Evolutionary conservation across 2,329 filamentous ascomycete genomes (phyloP).

Genomic region (Chalara sp.): DNA sequence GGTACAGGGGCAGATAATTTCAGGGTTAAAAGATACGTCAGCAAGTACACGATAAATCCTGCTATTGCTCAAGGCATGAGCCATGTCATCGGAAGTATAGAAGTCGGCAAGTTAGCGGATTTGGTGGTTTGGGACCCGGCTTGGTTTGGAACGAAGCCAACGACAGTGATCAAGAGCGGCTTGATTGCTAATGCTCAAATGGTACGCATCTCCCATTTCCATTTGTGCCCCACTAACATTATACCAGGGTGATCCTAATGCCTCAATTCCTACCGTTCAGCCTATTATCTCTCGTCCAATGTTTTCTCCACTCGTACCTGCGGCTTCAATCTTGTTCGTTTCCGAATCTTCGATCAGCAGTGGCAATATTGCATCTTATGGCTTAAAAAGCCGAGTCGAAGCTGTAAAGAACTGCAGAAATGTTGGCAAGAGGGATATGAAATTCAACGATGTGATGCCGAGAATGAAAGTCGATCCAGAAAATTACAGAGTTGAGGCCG

Average conservation of each 20-base stretch:
- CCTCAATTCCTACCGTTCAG: constrained; percentile 81
- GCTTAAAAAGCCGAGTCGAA: constrained; percentile 72
- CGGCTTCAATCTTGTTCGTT: constrained; percentile 75
- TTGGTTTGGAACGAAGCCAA: constrained; percentile 83
- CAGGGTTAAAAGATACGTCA: constrained; percentile 84
- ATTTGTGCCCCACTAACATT: not conserved
- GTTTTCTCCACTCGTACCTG: constrained; percentile 71
- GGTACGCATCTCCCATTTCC: constrained; percentile 41
- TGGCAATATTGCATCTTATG: constrained; percentile 65
- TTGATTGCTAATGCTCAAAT: constrained; percentile 79
- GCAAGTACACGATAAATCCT: constrained; percentile 95
- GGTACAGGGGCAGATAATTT: constrained; percentile 81
- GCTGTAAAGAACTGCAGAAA: constrained; percentile 69
- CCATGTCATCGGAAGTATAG: constrained; percentile 79
- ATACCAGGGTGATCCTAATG: constrained; percentile 69
- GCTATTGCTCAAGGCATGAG: constrained; percentile 85
- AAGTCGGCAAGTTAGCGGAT: constrained; percentile 86
- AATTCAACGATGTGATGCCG: constrained; percentile 76
- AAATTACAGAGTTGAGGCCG: constrained; percentile 80
- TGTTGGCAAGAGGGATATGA: constrained; percentile 82
- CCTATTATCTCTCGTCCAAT: constrained; percentile 79
- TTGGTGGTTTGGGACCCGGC: constrained; percentile 80
- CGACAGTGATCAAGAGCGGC: constrained; percentile 76
- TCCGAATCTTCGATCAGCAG: constrained; percentile 62
- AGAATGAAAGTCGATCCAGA: constrained; percentile 90